phyloP scores from a whole-genome alignment of 169 alveolate genomes.

The Babesia bigemina region DNA sequence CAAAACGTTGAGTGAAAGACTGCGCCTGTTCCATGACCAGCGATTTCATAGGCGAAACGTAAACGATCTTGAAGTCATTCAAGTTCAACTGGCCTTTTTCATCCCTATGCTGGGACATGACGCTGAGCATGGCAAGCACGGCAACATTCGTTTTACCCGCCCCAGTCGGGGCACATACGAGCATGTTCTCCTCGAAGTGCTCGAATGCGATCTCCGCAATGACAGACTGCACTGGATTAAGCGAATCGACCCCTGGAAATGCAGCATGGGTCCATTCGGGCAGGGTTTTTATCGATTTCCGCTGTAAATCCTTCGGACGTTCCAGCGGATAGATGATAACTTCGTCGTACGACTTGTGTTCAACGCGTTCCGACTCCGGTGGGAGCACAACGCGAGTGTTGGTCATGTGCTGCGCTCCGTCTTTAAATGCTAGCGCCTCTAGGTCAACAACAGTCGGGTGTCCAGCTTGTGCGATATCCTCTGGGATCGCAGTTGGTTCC shows the following conservation, averaged over 20 bases:
- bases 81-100: slow-evolving; percentile 63
- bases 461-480: slow-evolving; percentile 30
- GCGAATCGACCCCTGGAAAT: slow-evolving; percentile 81
- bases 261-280: slow-evolving; percentile 96
- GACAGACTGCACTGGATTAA: slow-evolving; percentile 94
- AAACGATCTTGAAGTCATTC: slow-evolving; percentile 93
- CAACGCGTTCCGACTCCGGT: slow-evolving; percentile 87
- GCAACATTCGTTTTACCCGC: slow-evolving; percentile 99
- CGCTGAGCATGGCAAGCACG: slow-evolving; percentile 94
- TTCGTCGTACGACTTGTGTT: slow-evolving; percentile 85
- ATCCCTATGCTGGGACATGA: slow-evolving; percentile 72
- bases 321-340: slow-evolving; percentile 78
- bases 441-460: slow-evolving; percentile 61
- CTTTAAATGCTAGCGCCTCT: slow-evolving; percentile 81
- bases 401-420: slow-evolving; percentile 89
- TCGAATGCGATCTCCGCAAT: slow-evolving; percentile 93
- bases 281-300: slow-evolving; percentile 74
- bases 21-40: slow-evolving; percentile 94
- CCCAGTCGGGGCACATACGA: slow-evolving; percentile 99
- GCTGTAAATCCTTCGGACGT: slow-evolving; percentile 69
- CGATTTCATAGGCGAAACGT: slow-evolving; percentile 99
- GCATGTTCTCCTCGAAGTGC: slow-evolving; percentile 92
- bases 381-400: slow-evolving; percentile 92
- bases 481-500: not conserved
- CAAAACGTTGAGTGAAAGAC: slow-evolving; percentile 78